Percentiles rank a stretch among this genome's conserved stretches.
Conservation (phyloP, 2,329 filamentous ascomycete genomes). For the Dactylonectria macrodidyma region DNA sequence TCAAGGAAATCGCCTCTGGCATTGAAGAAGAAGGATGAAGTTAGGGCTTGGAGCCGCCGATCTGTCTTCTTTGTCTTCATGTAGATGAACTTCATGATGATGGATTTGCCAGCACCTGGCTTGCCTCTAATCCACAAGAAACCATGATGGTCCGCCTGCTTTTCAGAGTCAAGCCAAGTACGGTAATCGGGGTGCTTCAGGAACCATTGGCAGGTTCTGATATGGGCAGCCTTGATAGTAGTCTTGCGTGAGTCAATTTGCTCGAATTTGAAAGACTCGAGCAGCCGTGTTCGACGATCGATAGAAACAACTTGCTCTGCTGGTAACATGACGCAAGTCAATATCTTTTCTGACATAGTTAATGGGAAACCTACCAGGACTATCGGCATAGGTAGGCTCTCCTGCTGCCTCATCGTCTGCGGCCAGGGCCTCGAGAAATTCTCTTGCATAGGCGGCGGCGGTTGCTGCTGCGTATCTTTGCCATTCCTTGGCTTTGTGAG, state of each 20-base stretch:
- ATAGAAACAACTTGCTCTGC: too few species aligned
- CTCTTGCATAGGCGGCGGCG: too few species aligned
- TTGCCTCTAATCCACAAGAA: conserved; percentile 44
- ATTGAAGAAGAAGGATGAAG: conserved; percentile 33
- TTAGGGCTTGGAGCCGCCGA: not conserved
- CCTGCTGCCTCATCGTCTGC: too few species aligned
- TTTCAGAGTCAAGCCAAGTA: conserved; percentile 13
- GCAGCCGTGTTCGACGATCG: not conserved
- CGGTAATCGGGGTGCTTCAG: not conserved
- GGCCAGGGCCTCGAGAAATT: too few species aligned
- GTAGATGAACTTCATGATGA: conserved; percentile 59
- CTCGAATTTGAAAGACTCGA: not conserved
- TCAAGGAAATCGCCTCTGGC: conserved; percentile 25
- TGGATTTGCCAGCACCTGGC: conserved; percentile 57
- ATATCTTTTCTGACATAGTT: too few species aligned
- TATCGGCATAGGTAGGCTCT: too few species aligned
- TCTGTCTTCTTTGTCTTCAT: not conserved
- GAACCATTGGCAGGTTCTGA: not conserved
- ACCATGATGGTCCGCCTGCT: conserved; percentile 44
- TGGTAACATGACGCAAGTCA: too few species aligned
- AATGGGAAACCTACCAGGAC: too few species aligned
- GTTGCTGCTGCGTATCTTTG: too few species aligned
- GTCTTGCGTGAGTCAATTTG: not conserved
- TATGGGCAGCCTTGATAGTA: not conserved
- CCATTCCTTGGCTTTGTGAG: too few species aligned